Base-by-base conservation (phyloP, 768 basidiomycete species). In the Boletus huronensis region DNA sequence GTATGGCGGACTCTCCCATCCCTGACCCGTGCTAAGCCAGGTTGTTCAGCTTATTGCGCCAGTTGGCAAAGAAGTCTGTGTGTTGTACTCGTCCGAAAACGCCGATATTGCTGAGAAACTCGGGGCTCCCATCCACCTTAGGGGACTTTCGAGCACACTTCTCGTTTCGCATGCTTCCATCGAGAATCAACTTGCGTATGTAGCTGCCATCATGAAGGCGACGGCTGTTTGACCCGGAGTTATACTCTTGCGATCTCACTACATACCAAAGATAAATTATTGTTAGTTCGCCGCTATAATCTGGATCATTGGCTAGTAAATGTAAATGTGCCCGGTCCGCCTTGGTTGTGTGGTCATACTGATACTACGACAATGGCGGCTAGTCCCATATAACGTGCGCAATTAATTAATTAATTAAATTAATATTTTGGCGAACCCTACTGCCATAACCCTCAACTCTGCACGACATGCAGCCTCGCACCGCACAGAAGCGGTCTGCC, bases 161-260 rank as follows among this genome's bases (percentile, higher is more conserved):
- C 64, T 88, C n/a, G 75, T 85, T 32, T 72, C 79, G 16, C 76
- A 78, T 52, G 80, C 87, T 5, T 69, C 70, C n/a, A 80, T 88
- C 43, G 81, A 81, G 58, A 77, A 87, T 58, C 75, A 77, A 45
- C 75, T 76, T n/a, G 81, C 73, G 1, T 88, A 87, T 70, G 80
- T 80, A 25, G 76, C 82, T 45, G 79, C 79, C 31, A 74, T 78
- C n/a, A 69, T 67, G 67, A 31, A 58, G 61, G 63, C 71, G 55
- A 52, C 52, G 14, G 44, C 63, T 47, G 35, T 60, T 39, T 60
- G 45, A 60, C 17, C 10, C 3, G 25, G 17, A n/a, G 28, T 16
- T 13, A 21, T 52, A 23, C n/a, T 49, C 16, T 43, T 34, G 39
- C 8, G 17, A 16, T 16, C n/a, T 29, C 34, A 39, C 17, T 46